Evolutionary conservation across 139 green algal species (phyloP).

Genomic region (Trebouxia sp.): DNA sequence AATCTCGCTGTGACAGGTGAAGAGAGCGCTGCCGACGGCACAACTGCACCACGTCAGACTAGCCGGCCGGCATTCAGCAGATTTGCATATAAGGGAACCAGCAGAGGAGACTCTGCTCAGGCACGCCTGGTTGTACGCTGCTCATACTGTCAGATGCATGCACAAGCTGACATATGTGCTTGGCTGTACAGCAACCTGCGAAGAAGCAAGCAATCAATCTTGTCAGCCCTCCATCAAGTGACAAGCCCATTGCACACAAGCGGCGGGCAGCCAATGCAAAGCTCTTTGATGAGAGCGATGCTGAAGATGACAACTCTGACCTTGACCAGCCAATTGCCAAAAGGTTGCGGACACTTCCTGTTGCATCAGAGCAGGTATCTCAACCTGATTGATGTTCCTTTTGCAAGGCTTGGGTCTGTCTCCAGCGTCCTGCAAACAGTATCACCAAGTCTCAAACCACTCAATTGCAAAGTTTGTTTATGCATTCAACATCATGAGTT

Average conservation of each 20-base stretch:
- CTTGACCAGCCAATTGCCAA: not conserved
- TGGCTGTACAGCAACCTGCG: too few relatives aligned
- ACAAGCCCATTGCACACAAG: not conserved
- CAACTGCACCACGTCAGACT: too few relatives aligned
- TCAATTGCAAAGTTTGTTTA: not conserved
- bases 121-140: not conserved
- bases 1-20: not conserved
- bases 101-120: not conserved
- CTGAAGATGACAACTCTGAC: not conserved
- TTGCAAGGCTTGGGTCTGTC: too few relatives aligned
- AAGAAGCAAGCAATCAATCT: too few relatives aligned
- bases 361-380: not conserved
- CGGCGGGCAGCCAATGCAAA: not conserved
- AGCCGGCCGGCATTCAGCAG: not conserved
- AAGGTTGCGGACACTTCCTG: not conserved
- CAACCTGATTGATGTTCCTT: too few relatives aligned
- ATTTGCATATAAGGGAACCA: not conserved
- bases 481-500: too few relatives aligned
- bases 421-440: too few relatives aligned
- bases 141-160: too few relatives aligned
- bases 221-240: not conserved
- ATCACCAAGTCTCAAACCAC: too few relatives aligned
- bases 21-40: too few relatives aligned
- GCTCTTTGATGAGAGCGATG: slow-evolving; percentile 4
- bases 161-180: too few relatives aligned